Percentiles rank a stretch among this genome's conserved stretches.
Evolutionary conservation across 306 rosid genomes (phyloP).

Genomic region (Castanea crenata): DNA sequence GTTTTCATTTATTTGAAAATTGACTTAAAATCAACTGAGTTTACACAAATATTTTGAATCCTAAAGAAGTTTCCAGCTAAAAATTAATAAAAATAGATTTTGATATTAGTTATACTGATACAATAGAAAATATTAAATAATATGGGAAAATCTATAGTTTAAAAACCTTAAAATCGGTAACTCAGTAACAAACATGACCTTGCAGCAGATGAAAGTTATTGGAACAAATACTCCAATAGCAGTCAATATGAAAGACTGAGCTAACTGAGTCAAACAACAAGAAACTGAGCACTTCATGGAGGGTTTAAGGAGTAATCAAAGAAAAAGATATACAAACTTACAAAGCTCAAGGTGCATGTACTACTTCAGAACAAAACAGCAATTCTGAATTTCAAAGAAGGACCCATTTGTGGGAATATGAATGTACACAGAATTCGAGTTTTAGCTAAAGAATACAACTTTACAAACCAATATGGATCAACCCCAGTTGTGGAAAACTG

Average conservation of each 20-base stretch:
- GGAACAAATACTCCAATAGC: neutral
- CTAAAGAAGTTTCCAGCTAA: neutral
- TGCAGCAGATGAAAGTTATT: neutral
- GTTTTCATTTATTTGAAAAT: neutral
- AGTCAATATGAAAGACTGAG: neutral
- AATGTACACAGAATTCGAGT: slow-evolving; percentile 3
- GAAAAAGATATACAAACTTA: slow-evolving; percentile 2
- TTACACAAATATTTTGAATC: neutral
- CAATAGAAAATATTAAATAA: neutral
- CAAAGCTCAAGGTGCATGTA: slow-evolving; percentile 23
- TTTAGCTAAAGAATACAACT: slow-evolving; percentile 12
- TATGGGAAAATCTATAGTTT: neutral
- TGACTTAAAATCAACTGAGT: neutral
- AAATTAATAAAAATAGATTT: neutral
- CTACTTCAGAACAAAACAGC: slow-evolving; percentile 24
- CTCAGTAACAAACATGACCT: neutral
- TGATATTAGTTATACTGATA: neutral
- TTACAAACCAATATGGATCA: slow-evolving; percentile 7
- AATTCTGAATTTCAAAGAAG: slow-evolving; percentile 10
- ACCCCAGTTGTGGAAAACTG: slow-evolving; percentile 3
- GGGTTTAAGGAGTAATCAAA: slow-evolving; percentile 8
- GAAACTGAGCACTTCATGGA: neutral
- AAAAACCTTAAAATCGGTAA: neutral
- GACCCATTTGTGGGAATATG: slow-evolving; percentile 27
- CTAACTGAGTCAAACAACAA: neutral